Base-by-base conservation (phyloP, 1,284 basidiomycete species). In the Ceraceosorus bombacis region DNA sequence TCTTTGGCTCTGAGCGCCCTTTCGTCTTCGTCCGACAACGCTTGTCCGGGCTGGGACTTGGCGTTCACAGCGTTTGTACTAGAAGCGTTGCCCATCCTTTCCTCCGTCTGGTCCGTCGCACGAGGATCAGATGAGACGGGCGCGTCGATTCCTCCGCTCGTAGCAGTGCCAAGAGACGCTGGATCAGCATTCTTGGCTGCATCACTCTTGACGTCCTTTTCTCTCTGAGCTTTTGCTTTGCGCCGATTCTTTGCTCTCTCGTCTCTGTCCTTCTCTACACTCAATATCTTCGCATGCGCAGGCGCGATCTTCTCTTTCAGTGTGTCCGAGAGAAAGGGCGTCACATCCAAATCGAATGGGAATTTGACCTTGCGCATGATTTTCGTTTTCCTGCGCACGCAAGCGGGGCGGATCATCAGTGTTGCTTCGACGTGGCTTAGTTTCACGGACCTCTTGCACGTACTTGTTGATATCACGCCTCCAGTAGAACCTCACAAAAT, bases 401-500 rank as follows among this genome's bases (percentile, higher is more conserved):
- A 27, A 27, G 27, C 36, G 41, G 9, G 10, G 50, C n/a, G 2
- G 50, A 51, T 10, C 17, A 27, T 27, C 10, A 51, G 12, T 27
- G 27, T 27, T 27, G 27, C 27, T 27, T 53, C 7, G 17, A 41
- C 12, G 27, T 13, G 51, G 7, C 41, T 8, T 6, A 56, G 4
- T 36, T 6, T 5, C 43, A 56, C 39, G 4, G 17, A 53, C 5
- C 15, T 15, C 41, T n/a, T 2, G 4, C 5, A 54, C 60, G 8
- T 17, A 62, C 54, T 90, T 92, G 67, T 82, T 81, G 61, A 96
- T 93, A 69, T 97, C 94, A 51, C 85, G 82, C 63, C 90, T 82
- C 94, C 94, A 98, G 66, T 88, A 89, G 79, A 98, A 98, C 53
- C 95, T 86, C 6, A 94, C 91, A 86, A 96, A 89, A 70, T 93